These are phyloP conservation scores for Gaultheria prostrata DNA, from an alignment of 148 eudicot species.

Conservation along the genomic window DNA sequence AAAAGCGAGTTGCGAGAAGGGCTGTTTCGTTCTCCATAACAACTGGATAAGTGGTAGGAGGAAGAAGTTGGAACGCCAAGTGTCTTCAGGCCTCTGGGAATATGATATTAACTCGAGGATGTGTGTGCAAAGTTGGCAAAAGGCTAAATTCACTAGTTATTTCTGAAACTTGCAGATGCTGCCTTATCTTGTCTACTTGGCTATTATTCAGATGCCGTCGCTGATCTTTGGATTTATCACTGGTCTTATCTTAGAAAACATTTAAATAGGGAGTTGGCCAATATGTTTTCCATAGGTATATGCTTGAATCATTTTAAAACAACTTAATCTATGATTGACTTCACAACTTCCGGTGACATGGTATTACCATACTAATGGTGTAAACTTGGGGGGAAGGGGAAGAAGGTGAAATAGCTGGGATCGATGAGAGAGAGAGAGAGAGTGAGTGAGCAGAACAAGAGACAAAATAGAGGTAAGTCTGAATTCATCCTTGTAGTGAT, in stretches of 20 bases:
- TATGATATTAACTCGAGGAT: slow-evolving; percentile 75
- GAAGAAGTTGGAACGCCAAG: slow-evolving; percentile 79
- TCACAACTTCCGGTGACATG: not conserved
- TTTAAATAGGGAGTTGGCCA: slow-evolving; percentile 23
- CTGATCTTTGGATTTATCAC: slow-evolving; percentile 26
- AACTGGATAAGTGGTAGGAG: slow-evolving; percentile 87
- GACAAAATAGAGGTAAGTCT: not conserved
- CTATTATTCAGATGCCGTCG: not conserved
- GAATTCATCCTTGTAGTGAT: not conserved
- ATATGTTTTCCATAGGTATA: not conserved
- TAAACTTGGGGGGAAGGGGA: not conserved
- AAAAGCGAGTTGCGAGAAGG: slow-evolving; percentile 50
- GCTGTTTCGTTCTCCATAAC: slow-evolving; percentile 74
- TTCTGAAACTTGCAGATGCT: slow-evolving; percentile 24
- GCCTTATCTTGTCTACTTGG: not conserved
- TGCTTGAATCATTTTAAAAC: not conserved
- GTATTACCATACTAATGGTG: not conserved
- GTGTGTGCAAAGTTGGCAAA: slow-evolving; percentile 22
- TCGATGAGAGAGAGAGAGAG: not conserved
- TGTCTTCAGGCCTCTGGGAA: slow-evolving; percentile 74
- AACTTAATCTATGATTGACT: not conserved
- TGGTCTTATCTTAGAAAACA: not conserved
- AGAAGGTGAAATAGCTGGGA: not conserved
- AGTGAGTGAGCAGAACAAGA: not conserved
- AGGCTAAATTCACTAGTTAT: slow-evolving; percentile 8